Percentiles rank a stretch among this genome's conserved stretches.
Evolutionary conservation across 2,329 filamentous ascomycete genomes (phyloP).

Genomic region (Hymenoscyphus repandus): DNA sequence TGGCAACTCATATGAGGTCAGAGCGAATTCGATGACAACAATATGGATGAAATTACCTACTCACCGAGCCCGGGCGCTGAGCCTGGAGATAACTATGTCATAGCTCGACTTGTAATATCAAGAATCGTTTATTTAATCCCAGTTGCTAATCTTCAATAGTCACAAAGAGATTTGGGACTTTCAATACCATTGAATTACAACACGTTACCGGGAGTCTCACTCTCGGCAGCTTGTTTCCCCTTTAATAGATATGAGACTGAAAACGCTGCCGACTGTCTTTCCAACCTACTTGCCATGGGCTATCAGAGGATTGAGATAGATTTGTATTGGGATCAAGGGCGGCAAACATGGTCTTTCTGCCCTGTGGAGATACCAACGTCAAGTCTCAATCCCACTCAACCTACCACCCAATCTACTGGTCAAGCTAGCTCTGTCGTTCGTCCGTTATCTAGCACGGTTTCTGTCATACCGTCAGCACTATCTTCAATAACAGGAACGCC

Average conservation of each 20-base stretch:
- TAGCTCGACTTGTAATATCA: slow-evolving; percentile 23
- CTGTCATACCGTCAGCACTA: neutral
- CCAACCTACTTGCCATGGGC: slow-evolving; percentile 55
- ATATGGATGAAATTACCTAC: slow-evolving; percentile 38
- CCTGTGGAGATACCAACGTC: slow-evolving; percentile 45
- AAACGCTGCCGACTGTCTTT: slow-evolving; percentile 50
- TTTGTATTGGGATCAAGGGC: slow-evolving; percentile 56
- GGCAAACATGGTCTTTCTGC: slow-evolving; percentile 53
- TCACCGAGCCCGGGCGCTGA: slow-evolving; percentile 33
- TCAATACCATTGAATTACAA: slow-evolving; percentile 59
- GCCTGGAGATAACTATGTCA: slow-evolving; percentile 30
- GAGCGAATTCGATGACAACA: slow-evolving; percentile 8
- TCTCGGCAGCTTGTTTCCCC: slow-evolving; percentile 55
- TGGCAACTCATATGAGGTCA: slow-evolving; percentile 3
- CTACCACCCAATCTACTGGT: neutral
- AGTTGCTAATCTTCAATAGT: slow-evolving; percentile 31
- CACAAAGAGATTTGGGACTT: slow-evolving; percentile 55
- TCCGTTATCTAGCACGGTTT: slow-evolving; percentile 1
- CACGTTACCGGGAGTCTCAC: slow-evolving; percentile 49
- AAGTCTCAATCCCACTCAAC: slow-evolving; percentile 18
- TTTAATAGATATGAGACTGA: slow-evolving; percentile 46
- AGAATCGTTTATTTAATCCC: neutral
- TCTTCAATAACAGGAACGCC: neutral
- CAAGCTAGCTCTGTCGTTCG: no score
- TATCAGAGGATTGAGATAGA: slow-evolving; percentile 55